Percentiles rank a stretch among this genome's conserved stretches.
Conservation (phyloP, 208 protist species). For the Acanthamoeba culbertsoni region DNA sequence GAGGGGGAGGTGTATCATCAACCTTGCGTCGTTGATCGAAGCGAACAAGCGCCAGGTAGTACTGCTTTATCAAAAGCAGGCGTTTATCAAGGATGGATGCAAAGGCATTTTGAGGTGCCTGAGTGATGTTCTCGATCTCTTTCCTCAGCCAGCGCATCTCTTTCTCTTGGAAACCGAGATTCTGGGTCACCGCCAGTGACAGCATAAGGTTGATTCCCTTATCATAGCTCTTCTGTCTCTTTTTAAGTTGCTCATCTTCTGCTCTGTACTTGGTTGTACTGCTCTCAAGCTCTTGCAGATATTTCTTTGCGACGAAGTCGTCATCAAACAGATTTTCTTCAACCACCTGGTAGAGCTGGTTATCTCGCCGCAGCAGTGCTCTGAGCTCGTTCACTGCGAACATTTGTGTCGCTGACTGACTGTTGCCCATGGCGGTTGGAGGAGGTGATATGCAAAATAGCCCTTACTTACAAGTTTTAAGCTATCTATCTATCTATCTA, state of each 20-base stretch:
- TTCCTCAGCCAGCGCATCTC: slow-evolving; percentile 6
- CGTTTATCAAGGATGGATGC: not conserved
- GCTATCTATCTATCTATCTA: no score
- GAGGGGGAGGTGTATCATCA: not conserved
- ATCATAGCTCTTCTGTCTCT: not conserved
- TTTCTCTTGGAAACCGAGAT: not conserved
- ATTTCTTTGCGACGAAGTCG: not conserved
- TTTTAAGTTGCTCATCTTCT: not conserved
- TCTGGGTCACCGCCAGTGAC: not conserved
- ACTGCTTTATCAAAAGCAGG: not conserved
- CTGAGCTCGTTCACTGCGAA: slow-evolving; percentile 9
- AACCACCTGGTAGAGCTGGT: not conserved
- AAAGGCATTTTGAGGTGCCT: not conserved
- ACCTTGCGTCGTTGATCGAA: not conserved
- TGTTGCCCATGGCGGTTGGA: not conserved
- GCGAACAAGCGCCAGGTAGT: not conserved
- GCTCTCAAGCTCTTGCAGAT: slow-evolving; percentile 14
- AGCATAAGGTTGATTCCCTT: slow-evolving; percentile 39
- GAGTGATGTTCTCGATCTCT: not conserved
- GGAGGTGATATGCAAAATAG: no score
- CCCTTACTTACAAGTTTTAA: no score
- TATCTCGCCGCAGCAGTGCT: not conserved
- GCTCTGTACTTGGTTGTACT: not conserved
- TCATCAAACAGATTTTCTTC: not conserved
- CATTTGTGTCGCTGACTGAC: not conserved